These are phyloP conservation scores for Paxillus ammoniavirescens DNA, from an alignment of 768 basidiomycete genomes.

Conservation along the genomic window DNA sequence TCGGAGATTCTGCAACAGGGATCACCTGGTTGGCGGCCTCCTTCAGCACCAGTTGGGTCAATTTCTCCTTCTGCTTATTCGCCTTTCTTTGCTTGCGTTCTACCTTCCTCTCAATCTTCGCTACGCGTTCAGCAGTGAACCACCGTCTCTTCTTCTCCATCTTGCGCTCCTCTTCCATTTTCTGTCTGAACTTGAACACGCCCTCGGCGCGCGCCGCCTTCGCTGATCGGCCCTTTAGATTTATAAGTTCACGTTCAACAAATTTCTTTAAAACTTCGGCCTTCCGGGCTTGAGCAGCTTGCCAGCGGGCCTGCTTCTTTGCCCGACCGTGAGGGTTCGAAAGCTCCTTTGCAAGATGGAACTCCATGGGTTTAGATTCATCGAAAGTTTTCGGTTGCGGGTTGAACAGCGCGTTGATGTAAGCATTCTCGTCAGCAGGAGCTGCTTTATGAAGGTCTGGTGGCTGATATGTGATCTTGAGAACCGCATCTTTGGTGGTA, in stretches of 20 bases:
- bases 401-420: constrained; percentile 51
- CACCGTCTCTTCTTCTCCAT: constrained; percentile 59
- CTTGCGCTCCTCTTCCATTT: constrained; percentile 54
- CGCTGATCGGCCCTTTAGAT: constrained; percentile 57
- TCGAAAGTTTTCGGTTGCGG: constrained; percentile 44
- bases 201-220: constrained; percentile 73
- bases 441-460: constrained; percentile 42
- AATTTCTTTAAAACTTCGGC: constrained; percentile 52
- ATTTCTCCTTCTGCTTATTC: constrained; percentile 51
- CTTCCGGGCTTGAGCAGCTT: constrained; percentile 48
- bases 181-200: constrained; percentile 67
- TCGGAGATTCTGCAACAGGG: constrained; percentile 30
- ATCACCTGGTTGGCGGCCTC: constrained; percentile 61
- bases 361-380: constrained; percentile 59
- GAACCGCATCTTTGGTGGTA: constrained; percentile 58
- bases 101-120: constrained; percentile 33
- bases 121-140: constrained; percentile 39
- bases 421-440: constrained; percentile 52
- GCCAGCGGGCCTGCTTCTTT: constrained; percentile 79
- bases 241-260: constrained; percentile 50
- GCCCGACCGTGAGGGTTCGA: constrained; percentile 81
- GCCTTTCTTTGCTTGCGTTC: constrained; percentile 44
- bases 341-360: constrained; percentile 65
- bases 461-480: constrained; percentile 68
- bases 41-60: constrained; percentile 48